These are phyloP conservation scores for Tetraselmis striata DNA, from an alignment of 139 green algal species.

Conservation along the genomic window DNA sequence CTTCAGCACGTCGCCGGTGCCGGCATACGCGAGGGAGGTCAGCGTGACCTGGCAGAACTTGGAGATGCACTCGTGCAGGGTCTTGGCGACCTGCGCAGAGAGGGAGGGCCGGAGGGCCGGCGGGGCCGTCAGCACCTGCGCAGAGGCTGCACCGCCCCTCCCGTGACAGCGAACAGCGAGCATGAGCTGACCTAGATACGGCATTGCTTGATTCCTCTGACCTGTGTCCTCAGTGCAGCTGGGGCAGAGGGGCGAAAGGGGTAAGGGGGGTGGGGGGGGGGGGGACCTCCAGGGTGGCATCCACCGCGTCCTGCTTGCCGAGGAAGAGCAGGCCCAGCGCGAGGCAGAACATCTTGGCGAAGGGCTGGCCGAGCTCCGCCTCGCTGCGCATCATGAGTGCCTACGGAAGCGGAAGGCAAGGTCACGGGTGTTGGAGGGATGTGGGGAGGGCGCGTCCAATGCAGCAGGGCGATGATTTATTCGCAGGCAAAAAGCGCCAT, in stretches of 20 bases:
- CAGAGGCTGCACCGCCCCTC: neutral
- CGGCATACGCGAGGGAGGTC: constrained; percentile 85
- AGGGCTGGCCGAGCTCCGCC: constrained; percentile 66
- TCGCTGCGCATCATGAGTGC: constrained; percentile 82
- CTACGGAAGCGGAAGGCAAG: constrained; percentile 34
- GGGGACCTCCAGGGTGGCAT: constrained; percentile 92
- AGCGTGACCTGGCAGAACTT: constrained; percentile 68
- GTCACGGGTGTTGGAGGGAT: neutral
- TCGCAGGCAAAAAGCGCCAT: too few relatives aligned
- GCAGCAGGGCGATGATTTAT: constrained; percentile 15
- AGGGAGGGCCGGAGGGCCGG: neutral
- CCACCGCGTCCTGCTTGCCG: constrained; percentile 75
- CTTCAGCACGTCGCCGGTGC: constrained; percentile 93
- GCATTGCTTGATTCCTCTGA: too few relatives aligned
- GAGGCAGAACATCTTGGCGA: constrained; percentile 74
- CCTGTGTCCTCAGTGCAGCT: too few relatives aligned
- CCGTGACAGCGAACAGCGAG: too few relatives aligned
- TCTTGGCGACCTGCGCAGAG: constrained; percentile 71
- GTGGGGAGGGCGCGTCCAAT: neutral
- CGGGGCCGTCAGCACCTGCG: neutral
- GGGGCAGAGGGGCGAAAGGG: too few relatives aligned
- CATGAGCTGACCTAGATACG: too few relatives aligned
- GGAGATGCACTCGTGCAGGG: constrained; percentile 73
- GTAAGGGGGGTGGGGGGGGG: too few relatives aligned
- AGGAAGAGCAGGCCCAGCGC: constrained; percentile 94